Conservation (phyloP, 1,139 yeast genomes). For the Suhomyces taliae region DNA sequence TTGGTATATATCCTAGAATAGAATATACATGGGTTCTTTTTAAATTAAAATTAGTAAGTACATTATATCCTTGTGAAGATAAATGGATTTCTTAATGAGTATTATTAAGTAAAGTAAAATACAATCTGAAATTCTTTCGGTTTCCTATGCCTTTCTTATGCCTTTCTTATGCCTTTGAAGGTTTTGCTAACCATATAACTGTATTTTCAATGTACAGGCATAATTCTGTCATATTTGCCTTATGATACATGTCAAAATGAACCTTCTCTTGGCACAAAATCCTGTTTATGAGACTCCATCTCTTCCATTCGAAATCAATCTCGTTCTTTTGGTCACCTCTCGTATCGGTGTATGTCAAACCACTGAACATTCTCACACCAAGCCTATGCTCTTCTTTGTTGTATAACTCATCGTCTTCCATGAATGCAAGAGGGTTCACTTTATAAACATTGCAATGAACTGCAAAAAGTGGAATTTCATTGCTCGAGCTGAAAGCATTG, state of each 20-base stretch:
- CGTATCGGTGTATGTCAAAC: conserved; percentile 15
- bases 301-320: conserved; percentile 35
- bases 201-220: conserved; percentile 32
- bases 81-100: too few relatives aligned
- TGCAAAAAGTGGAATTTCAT: conserved; percentile 25
- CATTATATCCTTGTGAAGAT: too few relatives aligned
- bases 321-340: conserved; percentile 10
- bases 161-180: neutral
- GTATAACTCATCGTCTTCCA: conserved; percentile 24
- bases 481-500: conserved; percentile 18
- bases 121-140: too few relatives aligned
- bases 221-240: conserved; percentile 21
- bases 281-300: conserved; percentile 33
- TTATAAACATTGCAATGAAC: conserved; percentile 41
- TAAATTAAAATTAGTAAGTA: too few relatives aligned
- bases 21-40: neutral
- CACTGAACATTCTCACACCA: conserved; percentile 31
- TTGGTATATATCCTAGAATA: neutral
- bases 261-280: conserved; percentile 29
- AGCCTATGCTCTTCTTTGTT: conserved; percentile 26
- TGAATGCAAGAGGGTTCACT: conserved; percentile 32
- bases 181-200: conserved; percentile 25
- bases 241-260: conserved; percentile 28
- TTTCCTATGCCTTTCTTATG: neutral
- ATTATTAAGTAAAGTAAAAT: too few relatives aligned